These are phyloP conservation scores for Colletotrichum paranaense DNA, from an alignment of 2,329 filamentous ascomycete species.

Conservation along the genomic window DNA sequence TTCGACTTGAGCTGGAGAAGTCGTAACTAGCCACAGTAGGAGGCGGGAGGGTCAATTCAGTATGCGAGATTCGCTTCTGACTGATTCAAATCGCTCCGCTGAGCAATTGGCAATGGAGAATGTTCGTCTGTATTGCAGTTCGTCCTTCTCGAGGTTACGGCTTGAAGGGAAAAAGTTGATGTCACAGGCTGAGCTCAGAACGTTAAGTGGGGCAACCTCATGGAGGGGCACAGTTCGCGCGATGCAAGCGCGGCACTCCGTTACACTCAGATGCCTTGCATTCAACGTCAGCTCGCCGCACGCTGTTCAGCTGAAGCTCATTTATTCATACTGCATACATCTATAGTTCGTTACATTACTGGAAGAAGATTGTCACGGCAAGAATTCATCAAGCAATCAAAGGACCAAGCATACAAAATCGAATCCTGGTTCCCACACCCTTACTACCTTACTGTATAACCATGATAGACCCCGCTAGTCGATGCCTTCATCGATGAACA, in stretches of 20 bases:
- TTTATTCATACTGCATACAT: not conserved
- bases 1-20: not conserved
- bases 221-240: constrained; percentile 12
- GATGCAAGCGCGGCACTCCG: not conserved
- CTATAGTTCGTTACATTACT: not conserved
- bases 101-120: not conserved
- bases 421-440: constrained; percentile 20
- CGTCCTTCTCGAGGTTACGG: not conserved
- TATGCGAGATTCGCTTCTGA: not conserved
- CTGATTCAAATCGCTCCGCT: not conserved
- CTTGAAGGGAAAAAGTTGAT: constrained; percentile 17
- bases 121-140: not conserved
- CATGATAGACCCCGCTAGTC: constrained; percentile 17
- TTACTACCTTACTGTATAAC: constrained; percentile 17
- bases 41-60: not conserved
- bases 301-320: not conserved
- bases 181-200: constrained; percentile 18
- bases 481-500: constrained; percentile 24
- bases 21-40: not conserved
- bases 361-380: not conserved
- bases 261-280: not conserved
- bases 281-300: not conserved
- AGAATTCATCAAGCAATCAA: not conserved
- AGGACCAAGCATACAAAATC: constrained; percentile 3
- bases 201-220: constrained; percentile 27